A percentile compares a stretch with the other conserved stretches of the same genome.
Evolutionary conservation across 2,329 filamentous ascomycete genomes (phyloP).

Genomic region (Hypoxylon sp.): DNA sequence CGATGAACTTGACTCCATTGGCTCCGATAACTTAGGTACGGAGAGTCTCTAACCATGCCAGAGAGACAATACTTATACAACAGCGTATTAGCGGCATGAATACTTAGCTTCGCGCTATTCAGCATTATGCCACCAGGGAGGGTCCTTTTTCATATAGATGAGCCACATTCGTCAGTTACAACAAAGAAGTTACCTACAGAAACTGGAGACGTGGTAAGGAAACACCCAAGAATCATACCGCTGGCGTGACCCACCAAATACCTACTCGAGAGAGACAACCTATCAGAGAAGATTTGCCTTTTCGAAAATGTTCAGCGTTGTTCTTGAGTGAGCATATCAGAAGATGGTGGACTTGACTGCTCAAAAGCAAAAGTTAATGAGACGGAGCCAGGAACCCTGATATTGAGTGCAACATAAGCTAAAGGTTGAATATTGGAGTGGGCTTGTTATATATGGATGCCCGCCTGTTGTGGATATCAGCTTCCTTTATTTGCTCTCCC

Average conservation of each 20-base stretch:
- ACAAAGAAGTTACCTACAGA: neutral
- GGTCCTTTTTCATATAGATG: neutral
- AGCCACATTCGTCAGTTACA: neutral
- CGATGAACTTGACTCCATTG: constrained; percentile 5
- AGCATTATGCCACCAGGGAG: neutral
- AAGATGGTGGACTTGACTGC: neutral
- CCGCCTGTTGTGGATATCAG: neutral
- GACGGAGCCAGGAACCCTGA: neutral
- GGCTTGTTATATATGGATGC: neutral
- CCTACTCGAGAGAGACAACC: neutral
- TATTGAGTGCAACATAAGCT: neutral
- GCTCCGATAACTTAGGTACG: constrained; percentile 3
- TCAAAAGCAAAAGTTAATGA: neutral
- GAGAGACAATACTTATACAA: neutral
- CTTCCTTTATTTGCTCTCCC: neutral
- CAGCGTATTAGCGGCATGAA: neutral
- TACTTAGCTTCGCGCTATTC: neutral
- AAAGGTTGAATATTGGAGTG: neutral
- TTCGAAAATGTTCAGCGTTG: neutral
- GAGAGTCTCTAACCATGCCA: neutral
- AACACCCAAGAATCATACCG: neutral
- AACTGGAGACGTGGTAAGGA: neutral
- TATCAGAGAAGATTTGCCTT: neutral
- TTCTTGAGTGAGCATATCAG: neutral
- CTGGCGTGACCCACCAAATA: neutral